Conservation (phyloP, 2,329 filamentous ascomycete genomes). For the Xylaria sp. region DNA sequence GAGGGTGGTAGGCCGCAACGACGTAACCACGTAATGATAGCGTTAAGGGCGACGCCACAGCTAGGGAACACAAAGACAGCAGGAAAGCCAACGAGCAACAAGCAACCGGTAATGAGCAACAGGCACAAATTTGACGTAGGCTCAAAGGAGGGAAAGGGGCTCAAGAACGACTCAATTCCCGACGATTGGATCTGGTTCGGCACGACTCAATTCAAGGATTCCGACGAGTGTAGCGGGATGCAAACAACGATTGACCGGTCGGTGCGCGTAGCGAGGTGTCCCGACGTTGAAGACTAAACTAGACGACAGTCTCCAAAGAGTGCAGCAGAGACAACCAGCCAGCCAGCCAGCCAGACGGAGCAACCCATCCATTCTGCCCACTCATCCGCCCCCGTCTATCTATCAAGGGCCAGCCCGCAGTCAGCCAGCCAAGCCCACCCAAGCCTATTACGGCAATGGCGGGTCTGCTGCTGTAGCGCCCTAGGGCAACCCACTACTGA, state of each 20-base stretch:
- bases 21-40: slow-evolving; percentile 11
- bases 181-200: slow-evolving; percentile 13
- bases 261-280: slow-evolving; percentile 27
- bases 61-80: slow-evolving; percentile 26
- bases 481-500: neutral
- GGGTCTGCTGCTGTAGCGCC: slow-evolving; percentile 33
- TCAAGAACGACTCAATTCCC: slow-evolving; percentile 17
- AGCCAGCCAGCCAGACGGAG: slow-evolving; percentile 29
- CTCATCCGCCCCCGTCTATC: neutral
- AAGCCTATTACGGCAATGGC: slow-evolving; percentile 34
- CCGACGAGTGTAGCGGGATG: slow-evolving; percentile 8
- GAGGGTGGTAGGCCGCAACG: slow-evolving; percentile 18
- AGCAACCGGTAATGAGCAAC: slow-evolving; percentile 13
- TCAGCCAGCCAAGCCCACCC: slow-evolving; percentile 21
- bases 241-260: slow-evolving; percentile 14
- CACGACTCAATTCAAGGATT: slow-evolving; percentile 17
- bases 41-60: slow-evolving; percentile 11
- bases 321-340: slow-evolving; percentile 21
- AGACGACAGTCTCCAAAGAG: slow-evolving; percentile 24
- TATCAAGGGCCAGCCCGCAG: slow-evolving; percentile 20
- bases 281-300: slow-evolving; percentile 25
- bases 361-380: slow-evolving; percentile 14
- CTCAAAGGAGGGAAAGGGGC: neutral
- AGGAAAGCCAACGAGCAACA: slow-evolving; percentile 9
- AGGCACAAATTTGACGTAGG: slow-evolving; percentile 15